Evolutionary conservation across 1,284 basidiomycete species (phyloP), one percentile per base, ranked within the genome.

Genomic region (Porodaedalea pini): DNA sequence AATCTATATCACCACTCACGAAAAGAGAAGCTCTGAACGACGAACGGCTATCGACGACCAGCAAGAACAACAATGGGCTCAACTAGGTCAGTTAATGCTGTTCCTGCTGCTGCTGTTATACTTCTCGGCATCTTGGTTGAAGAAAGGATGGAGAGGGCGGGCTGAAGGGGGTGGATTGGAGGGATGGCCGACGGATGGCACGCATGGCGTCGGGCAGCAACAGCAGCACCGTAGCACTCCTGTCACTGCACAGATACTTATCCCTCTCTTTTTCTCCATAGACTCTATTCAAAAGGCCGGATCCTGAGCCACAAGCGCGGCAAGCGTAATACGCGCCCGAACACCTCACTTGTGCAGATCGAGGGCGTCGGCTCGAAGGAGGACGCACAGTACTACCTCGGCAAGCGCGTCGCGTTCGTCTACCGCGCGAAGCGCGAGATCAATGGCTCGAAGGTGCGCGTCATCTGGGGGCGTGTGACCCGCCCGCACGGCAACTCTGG

Each of bases 361-460:
- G 96, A 99, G 80, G 96, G 96, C 73, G 95, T 98, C 59, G 85
- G 87, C 68, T 88, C 79, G 69, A 92, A 94, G 78, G 86, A 97
- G 79, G 94, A 97, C 69, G 93, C 95, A 54, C 90, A 95, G 74
- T 96, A 94, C 78, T 99, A 99, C 83, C 86, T 98, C 63, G 97
- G 96, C 74, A 99, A 99, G 94, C 92, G 96, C 68, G 83, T 99
- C 65, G 97, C 96, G 62, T 99, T 91, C 78, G 94, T 99, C 68
- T 99, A 99, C 87, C 89, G 88, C 74, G 94, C 93, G 63, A 94
- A 96, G 82, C 83, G 86, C 72, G 90, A 93, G 76, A 84, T 95
- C 65, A 87, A 89, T 73, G 94, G 94, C 63, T 90, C 90, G 68
- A 94, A 94, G 76, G 81, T 97, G 71, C 90, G 94, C 67, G 93